Base-by-base conservation (phyloP, 2,329 filamentous ascomycete genomes). In the Beauveria australis region DNA sequence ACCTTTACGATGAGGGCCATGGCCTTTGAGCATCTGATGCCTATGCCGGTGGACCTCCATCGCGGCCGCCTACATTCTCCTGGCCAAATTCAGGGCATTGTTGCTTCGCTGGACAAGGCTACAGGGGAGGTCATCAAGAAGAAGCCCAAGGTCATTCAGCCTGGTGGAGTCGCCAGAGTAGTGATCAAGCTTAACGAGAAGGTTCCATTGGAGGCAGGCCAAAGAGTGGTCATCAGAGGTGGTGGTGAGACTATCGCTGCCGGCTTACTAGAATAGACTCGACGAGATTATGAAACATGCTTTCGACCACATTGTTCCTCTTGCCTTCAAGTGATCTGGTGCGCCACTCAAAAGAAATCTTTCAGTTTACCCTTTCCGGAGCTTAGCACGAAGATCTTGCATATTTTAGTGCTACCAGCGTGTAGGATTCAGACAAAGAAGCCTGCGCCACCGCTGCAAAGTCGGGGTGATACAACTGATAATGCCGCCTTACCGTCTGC, bases 41-140 rank as follows among this genome's bases (percentile, higher is more conserved):
- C 93, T 0, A 94, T 93, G 84, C 84, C 85, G 26, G 84, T 97
- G 10, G 93, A 97, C 68, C 85, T 99, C 9, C 92, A 97, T 72
- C 81, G 91, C 22, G 94, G 94, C 0, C 82, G 92, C 9, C 75
- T 97, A 55, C 89, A 96, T 71, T 85, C 87, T 0, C 81, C 90
- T 0, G 94, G 89, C 0, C 83, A 84, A 53, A 89, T 99, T 46
- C 80, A 81, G 57, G 82, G 85, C 63, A 80, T 97, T 64, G 75
- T 88, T 9, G 89, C 89, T 0, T 80, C 86, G 2, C 73, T 97
- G 48, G 90, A 97, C 72, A 95, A 95, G 74, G 79, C 81, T 9
- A 90, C 83, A 1, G 93, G 92, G 0, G 80, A 82, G n/a, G 76
- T 88, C 1, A 70, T 86, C 47, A 95, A 92, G 79, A 95, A 91